Conservation (phyloP, 768 basidiomycete genomes). For the Neoboletus subvelutipes region DNA sequence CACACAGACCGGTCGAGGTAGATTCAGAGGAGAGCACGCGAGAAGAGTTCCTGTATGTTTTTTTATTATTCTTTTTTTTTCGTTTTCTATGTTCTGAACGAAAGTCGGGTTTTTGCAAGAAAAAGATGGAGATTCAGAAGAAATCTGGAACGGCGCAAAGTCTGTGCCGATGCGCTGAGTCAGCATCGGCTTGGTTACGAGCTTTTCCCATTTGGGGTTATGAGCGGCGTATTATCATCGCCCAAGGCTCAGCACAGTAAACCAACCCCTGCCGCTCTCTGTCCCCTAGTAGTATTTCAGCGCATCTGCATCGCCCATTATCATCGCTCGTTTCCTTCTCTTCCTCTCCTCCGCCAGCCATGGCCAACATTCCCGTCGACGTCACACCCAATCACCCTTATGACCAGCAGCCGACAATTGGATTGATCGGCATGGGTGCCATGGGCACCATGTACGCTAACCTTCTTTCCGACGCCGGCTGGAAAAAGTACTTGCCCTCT, state of each 20-base stretch:
- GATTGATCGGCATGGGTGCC: conserved; percentile 95
- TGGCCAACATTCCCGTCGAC: conserved; percentile 24
- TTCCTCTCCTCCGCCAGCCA: conserved; percentile 2
- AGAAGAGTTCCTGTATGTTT: background rate
- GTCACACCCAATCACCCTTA: conserved; percentile 35
- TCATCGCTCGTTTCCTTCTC: background rate
- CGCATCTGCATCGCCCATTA: background rate
- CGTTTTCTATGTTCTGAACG: background rate
- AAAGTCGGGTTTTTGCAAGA: background rate
- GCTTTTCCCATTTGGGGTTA: background rate
- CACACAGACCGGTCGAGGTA: background rate
- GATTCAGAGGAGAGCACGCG: background rate
- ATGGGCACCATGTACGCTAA: conserved; percentile 96
- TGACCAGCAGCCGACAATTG: conserved; percentile 71
- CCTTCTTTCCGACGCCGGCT: conserved; percentile 74
- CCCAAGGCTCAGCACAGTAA: too few species aligned
- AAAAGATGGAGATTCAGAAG: background rate
- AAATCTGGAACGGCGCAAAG: background rate
- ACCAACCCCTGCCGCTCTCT: too few species aligned
- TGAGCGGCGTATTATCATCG: background rate
- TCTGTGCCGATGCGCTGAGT: background rate
- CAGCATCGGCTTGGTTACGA: background rate
- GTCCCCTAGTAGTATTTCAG: background rate
- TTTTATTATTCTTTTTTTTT: background rate
- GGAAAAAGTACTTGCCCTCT: conserved; percentile 60